These are phyloP conservation scores for Penicillium sp. DNA, from an alignment of 2,329 filamentous ascomycete genomes.

Conservation along the genomic window DNA sequence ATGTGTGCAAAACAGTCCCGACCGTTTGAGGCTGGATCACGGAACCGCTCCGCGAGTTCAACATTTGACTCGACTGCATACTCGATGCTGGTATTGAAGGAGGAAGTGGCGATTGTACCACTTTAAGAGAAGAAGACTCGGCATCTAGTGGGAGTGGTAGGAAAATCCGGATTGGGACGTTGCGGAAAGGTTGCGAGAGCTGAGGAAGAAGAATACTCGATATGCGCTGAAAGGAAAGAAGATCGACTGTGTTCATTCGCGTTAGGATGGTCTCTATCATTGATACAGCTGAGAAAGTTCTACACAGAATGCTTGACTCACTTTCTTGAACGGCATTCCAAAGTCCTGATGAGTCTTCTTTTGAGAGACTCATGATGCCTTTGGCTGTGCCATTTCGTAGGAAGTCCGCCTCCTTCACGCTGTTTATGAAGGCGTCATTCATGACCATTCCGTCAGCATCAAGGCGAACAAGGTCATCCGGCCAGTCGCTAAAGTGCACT, in stretches of 20 bases:
- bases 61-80: constrained; percentile 27
- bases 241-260: constrained; percentile 59
- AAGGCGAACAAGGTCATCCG: constrained; percentile 57
- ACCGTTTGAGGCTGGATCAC: constrained; percentile 63
- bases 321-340: constrained; percentile 78
- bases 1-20: constrained; percentile 70
- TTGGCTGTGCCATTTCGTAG: constrained; percentile 84
- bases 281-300: background rate
- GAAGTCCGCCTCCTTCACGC: constrained; percentile 80
- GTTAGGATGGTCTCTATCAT: background rate
- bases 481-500: constrained; percentile 61
- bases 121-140: constrained; percentile 54
- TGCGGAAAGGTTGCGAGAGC: constrained; percentile 67
- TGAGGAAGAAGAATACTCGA: constrained; percentile 73
- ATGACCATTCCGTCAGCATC: constrained; percentile 57
- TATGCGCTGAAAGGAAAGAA: constrained; percentile 69
- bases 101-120: constrained; percentile 74
- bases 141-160: constrained; percentile 66
- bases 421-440: constrained; percentile 67
- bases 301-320: constrained; percentile 37
- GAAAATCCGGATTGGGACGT: constrained; percentile 87
- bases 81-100: constrained; percentile 42
- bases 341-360: constrained; percentile 76
- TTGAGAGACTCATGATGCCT: constrained; percentile 84
- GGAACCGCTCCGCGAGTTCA: constrained; percentile 18